These are phyloP conservation scores for Scheffersomyces illinoinensis DNA, from an alignment of 1,139 yeast genomes.

Conservation along the genomic window DNA sequence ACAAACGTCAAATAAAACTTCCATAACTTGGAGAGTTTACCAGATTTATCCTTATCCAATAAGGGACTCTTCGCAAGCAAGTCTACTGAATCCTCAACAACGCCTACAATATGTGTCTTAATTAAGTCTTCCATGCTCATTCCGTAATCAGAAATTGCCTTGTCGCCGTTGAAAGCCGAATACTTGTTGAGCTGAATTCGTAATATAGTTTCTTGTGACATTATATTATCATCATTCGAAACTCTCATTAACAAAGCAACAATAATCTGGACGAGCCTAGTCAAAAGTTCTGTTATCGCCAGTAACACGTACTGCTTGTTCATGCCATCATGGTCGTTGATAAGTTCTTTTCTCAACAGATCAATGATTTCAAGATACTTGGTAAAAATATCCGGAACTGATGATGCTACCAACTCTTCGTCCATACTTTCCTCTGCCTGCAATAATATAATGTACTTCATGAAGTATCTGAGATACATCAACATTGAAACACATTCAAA, in stretches of 20 bases:
- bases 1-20: slow-evolving; percentile 41
- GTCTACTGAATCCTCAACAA: slow-evolving; percentile 21
- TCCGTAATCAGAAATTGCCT: slow-evolving; percentile 7
- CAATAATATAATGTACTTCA: slow-evolving; percentile 32
- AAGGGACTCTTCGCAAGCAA: slow-evolving; percentile 14
- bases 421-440: slow-evolving; percentile 37
- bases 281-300: slow-evolving; percentile 33
- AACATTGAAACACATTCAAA: slow-evolving; percentile 32
- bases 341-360: slow-evolving; percentile 1
- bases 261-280: slow-evolving; percentile 34
- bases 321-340: neutral
- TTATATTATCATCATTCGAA: slow-evolving; percentile 11
- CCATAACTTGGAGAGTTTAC: slow-evolving; percentile 41
- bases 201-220: slow-evolving; percentile 6
- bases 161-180: slow-evolving; percentile 6
- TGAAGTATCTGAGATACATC: slow-evolving; percentile 30
- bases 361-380: slow-evolving; percentile 19
- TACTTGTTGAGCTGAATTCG: slow-evolving; percentile 8
- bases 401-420: slow-evolving; percentile 15
- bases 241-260: slow-evolving; percentile 38
- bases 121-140: slow-evolving; percentile 15
- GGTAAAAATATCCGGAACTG: slow-evolving; percentile 25
- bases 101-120: slow-evolving; percentile 18
- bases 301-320: slow-evolving; percentile 27
- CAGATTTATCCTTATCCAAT: slow-evolving; percentile 21